Evolutionary conservation across 2,329 filamentous ascomycete species (phyloP).

Genomic region (Fusarium temperatum): DNA sequence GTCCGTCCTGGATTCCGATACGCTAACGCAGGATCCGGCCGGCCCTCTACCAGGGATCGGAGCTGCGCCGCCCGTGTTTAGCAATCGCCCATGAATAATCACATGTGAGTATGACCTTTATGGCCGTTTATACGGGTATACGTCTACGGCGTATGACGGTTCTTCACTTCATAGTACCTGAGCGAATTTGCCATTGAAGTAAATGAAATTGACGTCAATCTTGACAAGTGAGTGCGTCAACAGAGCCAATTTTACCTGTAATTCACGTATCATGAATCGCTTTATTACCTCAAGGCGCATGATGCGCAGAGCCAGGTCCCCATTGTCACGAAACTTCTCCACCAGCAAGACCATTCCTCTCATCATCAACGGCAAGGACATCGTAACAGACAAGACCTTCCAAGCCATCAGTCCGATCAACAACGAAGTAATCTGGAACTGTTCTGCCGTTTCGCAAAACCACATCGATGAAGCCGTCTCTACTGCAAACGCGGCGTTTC

Average conservation of each 20-base stretch:
- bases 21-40: not conserved
- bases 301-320: not conserved
- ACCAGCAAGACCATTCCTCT: slow-evolving; percentile 3
- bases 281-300: not conserved
- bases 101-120: not conserved
- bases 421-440: slow-evolving; percentile 12
- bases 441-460: slow-evolving; percentile 1
- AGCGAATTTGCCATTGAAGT: not conserved
- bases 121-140: not conserved
- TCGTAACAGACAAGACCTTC: slow-evolving; percentile 8
- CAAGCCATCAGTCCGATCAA: slow-evolving; percentile 3
- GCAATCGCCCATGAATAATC: not conserved
- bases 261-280: not conserved
- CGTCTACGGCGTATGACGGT: not conserved
- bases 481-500: slow-evolving; percentile 4
- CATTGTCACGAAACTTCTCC: not conserved
- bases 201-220: not conserved
- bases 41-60: not conserved
- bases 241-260: not conserved
- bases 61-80: not conserved
- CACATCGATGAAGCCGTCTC: slow-evolving; percentile 5
- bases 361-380: slow-evolving; percentile 15
- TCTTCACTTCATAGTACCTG: not conserved
- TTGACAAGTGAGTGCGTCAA: not conserved
- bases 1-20: not conserved